Evolutionary conservation across 1,284 basidiomycete genomes (phyloP), one percentile per base, ranked within the genome.

Genomic region (Naganishia liquefaciens): DNA sequence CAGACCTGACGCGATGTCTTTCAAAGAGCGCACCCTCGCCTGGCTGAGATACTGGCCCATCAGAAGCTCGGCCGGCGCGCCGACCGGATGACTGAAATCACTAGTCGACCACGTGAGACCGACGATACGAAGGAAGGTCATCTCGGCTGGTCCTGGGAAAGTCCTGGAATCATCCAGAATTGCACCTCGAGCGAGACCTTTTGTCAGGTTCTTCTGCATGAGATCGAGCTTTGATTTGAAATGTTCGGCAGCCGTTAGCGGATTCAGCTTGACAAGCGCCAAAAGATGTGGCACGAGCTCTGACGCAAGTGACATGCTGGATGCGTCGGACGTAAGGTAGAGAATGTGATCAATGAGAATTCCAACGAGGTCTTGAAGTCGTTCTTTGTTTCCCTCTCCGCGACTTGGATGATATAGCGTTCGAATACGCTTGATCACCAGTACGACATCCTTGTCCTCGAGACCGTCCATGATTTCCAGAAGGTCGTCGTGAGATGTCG

Each of bases 191-290:
- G 87, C 84, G 7, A 99, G 81, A 5, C 93, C 94, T 5, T 87
- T 86, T 63, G 86, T 86, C 54, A 99, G 85, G 76, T 98, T 98
- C 80, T 93, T 93, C 77, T 98, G 88, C 91, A 98, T 96, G 11
- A 97, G 79, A 0, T 84, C 81, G 51, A 99, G 83, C 78, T 98
- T 98, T 54, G 84, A 80, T 66, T 90, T 85, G 76, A 94, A 93
- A 73, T 88, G 85, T 54, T 86, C 84, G 0, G 94, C 91, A 5
- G 88, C 84, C 49, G 87, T 84, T 61, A 89, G 83, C 0, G 95
- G 91, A 78, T 94, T 95, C 23, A 87, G 81, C 71, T 87, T 87
- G 37, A 88, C 86, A 49, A 99, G 85, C 15, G 88, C 84, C 69
- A 85, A 85, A 61, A 99, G 81, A 71, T 96, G 93, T 5, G 90